Conservation (phyloP, 257 asterid species). For the Cruciata laevipes region DNA sequence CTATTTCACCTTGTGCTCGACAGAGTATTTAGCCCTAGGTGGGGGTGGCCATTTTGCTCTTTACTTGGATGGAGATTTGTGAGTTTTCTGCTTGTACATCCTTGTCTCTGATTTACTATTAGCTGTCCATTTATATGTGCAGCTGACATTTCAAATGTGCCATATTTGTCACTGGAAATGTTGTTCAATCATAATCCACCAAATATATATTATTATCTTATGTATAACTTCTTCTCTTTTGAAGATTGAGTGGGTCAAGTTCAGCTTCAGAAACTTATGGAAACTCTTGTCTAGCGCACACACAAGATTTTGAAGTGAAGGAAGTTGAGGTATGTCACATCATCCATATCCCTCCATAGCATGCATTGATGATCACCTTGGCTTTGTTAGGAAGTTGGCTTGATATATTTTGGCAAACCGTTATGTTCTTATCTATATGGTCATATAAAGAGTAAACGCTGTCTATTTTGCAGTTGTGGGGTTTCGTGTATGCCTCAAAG, state of each 20-base stretch:
- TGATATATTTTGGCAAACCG: not conserved
- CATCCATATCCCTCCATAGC: not conserved
- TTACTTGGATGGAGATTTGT: slow-evolving; percentile 85
- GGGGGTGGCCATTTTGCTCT: slow-evolving; percentile 94
- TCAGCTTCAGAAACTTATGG: slow-evolving; percentile 83
- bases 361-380: slow-evolving; percentile 6
- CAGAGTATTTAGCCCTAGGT: slow-evolving; percentile 81
- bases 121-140: not conserved
- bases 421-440: not conserved
- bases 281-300: slow-evolving; percentile 66
- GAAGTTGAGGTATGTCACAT: slow-evolving; percentile 67
- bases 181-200: not conserved
- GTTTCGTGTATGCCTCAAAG: slow-evolving; percentile 79
- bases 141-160: not conserved
- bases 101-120: not conserved
- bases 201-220: not conserved
- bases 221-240: not conserved
- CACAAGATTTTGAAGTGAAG: slow-evolving; percentile 66
- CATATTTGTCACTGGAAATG: not conserved
- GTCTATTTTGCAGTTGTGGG: slow-evolving; percentile 60
- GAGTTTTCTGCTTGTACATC: slow-evolving; percentile 29
- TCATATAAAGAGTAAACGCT: not conserved
- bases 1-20: slow-evolving; percentile 72
- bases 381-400: not conserved
- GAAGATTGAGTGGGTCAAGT: slow-evolving; percentile 78